These are phyloP conservation scores for Pseudogymnoascus sp. DNA, from an alignment of 2,329 filamentous ascomycete species.

Conservation along the genomic window DNA sequence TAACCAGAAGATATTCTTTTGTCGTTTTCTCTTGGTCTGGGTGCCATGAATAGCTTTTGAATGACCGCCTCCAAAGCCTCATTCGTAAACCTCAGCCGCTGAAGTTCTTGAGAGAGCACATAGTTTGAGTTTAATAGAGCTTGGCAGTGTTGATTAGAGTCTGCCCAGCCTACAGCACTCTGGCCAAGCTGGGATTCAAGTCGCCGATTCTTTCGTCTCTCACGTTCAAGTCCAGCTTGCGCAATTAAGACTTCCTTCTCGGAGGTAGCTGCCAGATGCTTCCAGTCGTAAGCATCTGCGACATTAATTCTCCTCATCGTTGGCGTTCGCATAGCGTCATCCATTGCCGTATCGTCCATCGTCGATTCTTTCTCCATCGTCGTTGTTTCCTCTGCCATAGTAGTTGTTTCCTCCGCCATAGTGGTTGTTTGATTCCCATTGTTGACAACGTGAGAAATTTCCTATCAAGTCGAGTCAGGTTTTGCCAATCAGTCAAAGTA, in stretches of 20 bases:
- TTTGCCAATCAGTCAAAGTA: background rate
- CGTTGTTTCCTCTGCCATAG: background rate
- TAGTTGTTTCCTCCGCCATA: constrained; percentile 33
- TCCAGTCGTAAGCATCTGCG: constrained; percentile 15
- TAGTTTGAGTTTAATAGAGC: background rate
- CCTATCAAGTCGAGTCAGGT: background rate
- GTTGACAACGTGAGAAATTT: background rate
- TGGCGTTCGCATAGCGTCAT: constrained; percentile 13
- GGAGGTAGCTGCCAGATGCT: constrained; percentile 13
- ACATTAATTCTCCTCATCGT: constrained; percentile 14
- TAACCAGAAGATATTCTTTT: background rate
- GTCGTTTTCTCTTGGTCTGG: background rate
- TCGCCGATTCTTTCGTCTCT: constrained; percentile 13
- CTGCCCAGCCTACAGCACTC: constrained; percentile 13
- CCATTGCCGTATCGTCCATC: constrained; percentile 2
- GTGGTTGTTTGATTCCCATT: background rate
- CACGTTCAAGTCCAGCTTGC: constrained; percentile 12
- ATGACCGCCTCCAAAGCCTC: constrained; percentile 19
- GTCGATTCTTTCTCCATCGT: background rate
- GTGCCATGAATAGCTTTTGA: constrained; percentile 7
- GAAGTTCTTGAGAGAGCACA: constrained; percentile 9
- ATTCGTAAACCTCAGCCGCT: constrained; percentile 14
- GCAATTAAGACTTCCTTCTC: constrained; percentile 15
- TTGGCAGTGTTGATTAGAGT: background rate
- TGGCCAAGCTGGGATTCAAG: constrained; percentile 13